Evolutionary conservation across 148 eudicot species (phyloP).

Genomic region (Talinum fruticosum): DNA sequence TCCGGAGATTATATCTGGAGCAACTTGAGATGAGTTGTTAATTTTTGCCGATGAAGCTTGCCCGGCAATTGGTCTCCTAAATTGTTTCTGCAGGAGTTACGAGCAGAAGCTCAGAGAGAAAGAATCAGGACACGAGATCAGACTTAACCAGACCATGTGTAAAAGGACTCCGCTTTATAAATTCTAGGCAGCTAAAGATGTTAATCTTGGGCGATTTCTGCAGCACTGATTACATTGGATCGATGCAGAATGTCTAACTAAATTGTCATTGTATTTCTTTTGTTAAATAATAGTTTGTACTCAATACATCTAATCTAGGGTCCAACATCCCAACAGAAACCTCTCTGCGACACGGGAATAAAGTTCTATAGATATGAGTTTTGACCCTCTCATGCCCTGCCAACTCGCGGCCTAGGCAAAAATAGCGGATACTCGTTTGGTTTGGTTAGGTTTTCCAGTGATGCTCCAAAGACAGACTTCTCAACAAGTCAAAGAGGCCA

Average conservation of each 20-base stretch:
- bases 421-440: not conserved
- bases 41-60: conserved; percentile 24
- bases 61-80: conserved; percentile 31
- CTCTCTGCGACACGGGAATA: too few species aligned
- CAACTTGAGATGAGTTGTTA: conserved; percentile 22
- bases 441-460: not conserved
- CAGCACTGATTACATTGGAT: too few species aligned
- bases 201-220: not conserved
- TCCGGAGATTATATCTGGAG: conserved; percentile 3
- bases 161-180: not conserved
- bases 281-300: too few species aligned
- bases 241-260: too few species aligned
- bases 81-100: conserved; percentile 54
- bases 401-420: too few species aligned
- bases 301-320: not conserved
- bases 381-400: too few species aligned
- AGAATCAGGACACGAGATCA: not conserved
- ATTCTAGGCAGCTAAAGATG: too few species aligned
- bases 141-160: not conserved
- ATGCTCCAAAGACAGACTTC: not conserved
- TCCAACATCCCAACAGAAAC: not conserved
- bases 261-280: too few species aligned
- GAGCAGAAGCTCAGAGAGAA: conserved; percentile 8
- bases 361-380: too few species aligned
- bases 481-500: not conserved